Percentiles rank a stretch among this genome's conserved stretches.
phyloP scores from a whole-genome alignment of 2,329 filamentous ascomycete species.

The Apiospora kogelbergensis region DNA sequence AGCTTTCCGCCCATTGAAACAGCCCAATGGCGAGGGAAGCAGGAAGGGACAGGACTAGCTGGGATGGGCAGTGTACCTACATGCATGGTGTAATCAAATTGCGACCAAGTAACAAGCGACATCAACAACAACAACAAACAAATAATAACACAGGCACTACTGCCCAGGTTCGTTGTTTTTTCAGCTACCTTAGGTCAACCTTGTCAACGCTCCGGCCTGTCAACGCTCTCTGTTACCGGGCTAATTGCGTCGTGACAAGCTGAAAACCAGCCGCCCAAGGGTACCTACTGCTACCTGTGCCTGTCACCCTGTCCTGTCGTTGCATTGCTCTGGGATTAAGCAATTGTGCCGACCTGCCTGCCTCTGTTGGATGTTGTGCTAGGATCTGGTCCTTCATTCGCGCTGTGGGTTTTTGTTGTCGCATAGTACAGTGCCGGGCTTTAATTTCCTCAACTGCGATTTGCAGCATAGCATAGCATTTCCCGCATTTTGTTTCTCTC shows the following conservation, averaged over 20 bases:
- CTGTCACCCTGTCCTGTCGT: not conserved
- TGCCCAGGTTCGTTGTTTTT: conserved; percentile 4
- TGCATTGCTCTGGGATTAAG: not conserved
- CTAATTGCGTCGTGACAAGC: not conserved
- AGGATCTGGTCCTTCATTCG: conserved; percentile 1
- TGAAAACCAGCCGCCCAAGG: not conserved
- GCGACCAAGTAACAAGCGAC: conserved; percentile 2
- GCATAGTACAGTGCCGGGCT: not conserved
- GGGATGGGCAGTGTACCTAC: not conserved
- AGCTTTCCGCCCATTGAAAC: conserved; percentile 3
- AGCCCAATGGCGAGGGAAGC: not conserved
- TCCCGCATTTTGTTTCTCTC: conserved; percentile 3
- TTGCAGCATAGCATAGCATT: not conserved
- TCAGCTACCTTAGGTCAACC: not conserved
- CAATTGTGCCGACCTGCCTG: not conserved
- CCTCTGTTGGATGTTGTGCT: not conserved
- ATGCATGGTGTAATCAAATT: conserved; percentile 3
- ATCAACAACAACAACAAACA: conserved; percentile 8
- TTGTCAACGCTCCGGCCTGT: not conserved
- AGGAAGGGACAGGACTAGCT: not conserved
- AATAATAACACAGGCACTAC: conserved; percentile 5
- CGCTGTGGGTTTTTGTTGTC: not conserved
- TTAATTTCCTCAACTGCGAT: conserved; percentile 8
- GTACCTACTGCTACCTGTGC: not conserved
- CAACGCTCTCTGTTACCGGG: not conserved